A percentile compares a stretch with the other conserved stretches of the same genome.
Evolutionary conservation across 805 yeast genomes (phyloP).

Genomic region (Ogataea trehalophila): DNA sequence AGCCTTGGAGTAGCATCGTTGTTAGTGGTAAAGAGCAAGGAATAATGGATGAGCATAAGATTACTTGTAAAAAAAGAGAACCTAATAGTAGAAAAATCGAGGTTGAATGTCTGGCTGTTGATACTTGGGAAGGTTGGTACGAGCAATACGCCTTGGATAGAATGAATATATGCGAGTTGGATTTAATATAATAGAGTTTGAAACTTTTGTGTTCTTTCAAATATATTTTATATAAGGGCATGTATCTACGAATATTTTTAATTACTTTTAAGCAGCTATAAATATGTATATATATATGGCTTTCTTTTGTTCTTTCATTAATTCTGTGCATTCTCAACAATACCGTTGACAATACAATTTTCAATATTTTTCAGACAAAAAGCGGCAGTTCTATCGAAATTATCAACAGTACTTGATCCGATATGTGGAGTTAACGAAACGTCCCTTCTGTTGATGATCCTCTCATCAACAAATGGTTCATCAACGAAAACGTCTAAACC

Average conservation of each 20-base stretch:
- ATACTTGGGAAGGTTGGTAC: slow-evolving; percentile 30
- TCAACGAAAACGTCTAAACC: slow-evolving; percentile 70
- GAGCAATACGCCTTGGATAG: slow-evolving; percentile 15
- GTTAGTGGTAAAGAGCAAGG: slow-evolving; percentile 2
- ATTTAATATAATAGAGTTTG: not conserved
- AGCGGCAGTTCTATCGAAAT: slow-evolving; percentile 46
- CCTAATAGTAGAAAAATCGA: slow-evolving; percentile 13
- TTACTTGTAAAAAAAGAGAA: slow-evolving; percentile 8
- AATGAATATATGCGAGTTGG: slow-evolving; percentile 9
- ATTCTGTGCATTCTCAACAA: slow-evolving; percentile 17
- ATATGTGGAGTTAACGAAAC: slow-evolving; percentile 67
- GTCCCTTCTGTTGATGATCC: slow-evolving; percentile 51
- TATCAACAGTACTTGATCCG: slow-evolving; percentile 62
- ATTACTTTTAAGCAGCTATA: not conserved
- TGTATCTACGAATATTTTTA: not conserved
- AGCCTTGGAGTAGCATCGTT: slow-evolving; percentile 49
- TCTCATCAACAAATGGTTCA: slow-evolving; percentile 54
- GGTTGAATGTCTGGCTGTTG: slow-evolving; percentile 30
- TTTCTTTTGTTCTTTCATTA: not conserved
- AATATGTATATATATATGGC: too few species aligned
- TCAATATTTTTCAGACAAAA: slow-evolving; percentile 54
- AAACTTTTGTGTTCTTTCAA: too few species aligned
- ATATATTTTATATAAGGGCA: too few species aligned
- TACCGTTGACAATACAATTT: slow-evolving; percentile 35
- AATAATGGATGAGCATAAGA: slow-evolving; percentile 1